Base-by-base conservation (phyloP, 1,284 basidiomycete species). In the Moesziomyces sp. region DNA sequence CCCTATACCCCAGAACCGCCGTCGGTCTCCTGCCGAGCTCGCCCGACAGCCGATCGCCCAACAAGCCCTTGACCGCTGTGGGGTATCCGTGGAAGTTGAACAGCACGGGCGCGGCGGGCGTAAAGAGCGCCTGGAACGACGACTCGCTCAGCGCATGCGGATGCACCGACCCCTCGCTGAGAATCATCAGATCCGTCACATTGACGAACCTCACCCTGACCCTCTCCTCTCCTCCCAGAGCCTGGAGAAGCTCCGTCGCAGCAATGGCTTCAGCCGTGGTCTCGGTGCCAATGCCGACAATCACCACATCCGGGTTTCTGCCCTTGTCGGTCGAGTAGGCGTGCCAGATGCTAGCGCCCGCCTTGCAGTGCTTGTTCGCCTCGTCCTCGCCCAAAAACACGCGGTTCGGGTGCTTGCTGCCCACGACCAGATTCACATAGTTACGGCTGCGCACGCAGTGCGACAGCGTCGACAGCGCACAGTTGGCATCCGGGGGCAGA, bases 401-500 rank as follows among this genome's bases (percentile, higher is more conserved):
- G 43, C 65, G 63, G 47, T 80, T 84, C 23, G 79, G 19, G 28
- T 64, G 57, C 86, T 94, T 94, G 81, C 90, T 91, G 38, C 92
- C 92, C 40, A 94, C 92, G 87, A 95, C 91, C 45, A 93, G 84
- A 82, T 93, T 93, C 63, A 93, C 86, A 74, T 93, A 93, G 85
- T 93, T 91, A 86, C 91, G 92, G 30, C 92, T 89, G 49, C 90
- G 86, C 69, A 95, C 84, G 77, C 91, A 93, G 85, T 95, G 93
- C 5, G 91, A 89, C 60, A 94, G 87, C 23, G 85, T 86, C 45
- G 90, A 91, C 61, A 94, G 85, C 85, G 91, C 90, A 77, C 91
- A 91, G 84, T 95, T 94, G 38, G 91, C 91, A 81, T 95, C 93
- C n/a, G 93, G 91, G 0, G 93, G 93, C 38, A 95, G 87, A 84